Percentiles rank a stretch among this genome's conserved stretches.
These are phyloP conservation scores for Leucogyrophana mollusca DNA, from an alignment of 768 basidiomycete species.

Conservation along the genomic window DNA sequence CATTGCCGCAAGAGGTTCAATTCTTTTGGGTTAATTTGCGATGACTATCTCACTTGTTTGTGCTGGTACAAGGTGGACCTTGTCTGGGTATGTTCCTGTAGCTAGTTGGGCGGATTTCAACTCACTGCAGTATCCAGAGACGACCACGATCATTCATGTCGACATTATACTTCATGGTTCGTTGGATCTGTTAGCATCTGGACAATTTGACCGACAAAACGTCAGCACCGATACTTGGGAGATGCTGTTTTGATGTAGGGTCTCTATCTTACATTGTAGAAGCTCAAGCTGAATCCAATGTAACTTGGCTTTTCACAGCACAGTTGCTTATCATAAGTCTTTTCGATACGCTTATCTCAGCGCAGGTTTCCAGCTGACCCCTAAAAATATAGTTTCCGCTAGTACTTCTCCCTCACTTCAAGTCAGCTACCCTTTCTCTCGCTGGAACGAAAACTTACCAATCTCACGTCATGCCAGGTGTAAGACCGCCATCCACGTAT, in stretches of 20 bases:
- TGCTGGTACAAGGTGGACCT: slow-evolving; percentile 11
- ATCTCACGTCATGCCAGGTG: slow-evolving; percentile 11
- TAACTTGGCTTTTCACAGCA: no score
- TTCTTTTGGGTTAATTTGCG: neutral
- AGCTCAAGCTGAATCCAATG: no score
- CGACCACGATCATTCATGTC: slow-evolving; percentile 13
- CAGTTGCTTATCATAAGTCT: no score
- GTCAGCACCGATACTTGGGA: slow-evolving; percentile 16
- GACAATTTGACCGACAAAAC: neutral
- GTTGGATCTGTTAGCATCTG: neutral
- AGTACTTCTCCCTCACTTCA: neutral
- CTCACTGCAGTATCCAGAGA: slow-evolving; percentile 2
- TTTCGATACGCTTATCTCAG: neutral
- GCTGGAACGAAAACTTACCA: slow-evolving; percentile 11
- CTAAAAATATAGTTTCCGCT: slow-evolving; percentile 17
- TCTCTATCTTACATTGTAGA: neutral
- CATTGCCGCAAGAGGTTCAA: slow-evolving; percentile 20
- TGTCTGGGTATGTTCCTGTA: slow-evolving; percentile 14
- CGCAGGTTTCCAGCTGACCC: neutral
- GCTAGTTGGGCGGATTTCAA: neutral
- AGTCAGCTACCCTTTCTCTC: neutral
- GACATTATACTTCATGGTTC: slow-evolving; percentile 14
- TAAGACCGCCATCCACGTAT: neutral
- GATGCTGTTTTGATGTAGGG: slow-evolving; percentile 16
- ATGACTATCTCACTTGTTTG: neutral